phyloP scores from a whole-genome alignment of 345 rosid genomes.

The Eutrema japonicum region DNA sequence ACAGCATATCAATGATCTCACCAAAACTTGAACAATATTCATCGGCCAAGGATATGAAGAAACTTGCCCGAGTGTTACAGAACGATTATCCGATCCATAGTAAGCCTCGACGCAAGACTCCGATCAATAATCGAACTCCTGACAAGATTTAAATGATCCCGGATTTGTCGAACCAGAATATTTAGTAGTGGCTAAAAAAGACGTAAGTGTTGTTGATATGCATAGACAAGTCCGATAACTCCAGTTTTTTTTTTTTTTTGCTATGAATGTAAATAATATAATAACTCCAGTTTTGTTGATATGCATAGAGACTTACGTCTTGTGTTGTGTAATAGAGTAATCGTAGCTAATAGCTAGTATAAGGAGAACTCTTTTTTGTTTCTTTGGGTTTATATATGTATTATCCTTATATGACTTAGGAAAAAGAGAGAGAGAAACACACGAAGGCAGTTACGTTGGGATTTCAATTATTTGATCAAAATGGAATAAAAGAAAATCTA shows the following conservation, averaged over 20 bases:
- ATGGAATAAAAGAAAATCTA: background rate
- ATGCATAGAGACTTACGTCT: background rate
- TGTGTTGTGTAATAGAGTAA: constrained; percentile 21
- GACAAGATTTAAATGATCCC: background rate
- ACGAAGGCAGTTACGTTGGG: background rate
- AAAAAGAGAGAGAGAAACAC: background rate
- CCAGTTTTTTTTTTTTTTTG: too few species aligned
- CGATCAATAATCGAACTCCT: constrained; percentile 7
- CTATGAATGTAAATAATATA: too few species aligned
- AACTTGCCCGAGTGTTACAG: constrained; percentile 18
- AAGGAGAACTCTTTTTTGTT: background rate
- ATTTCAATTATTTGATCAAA: background rate
- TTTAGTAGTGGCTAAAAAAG: background rate
- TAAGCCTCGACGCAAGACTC: constrained; percentile 16
- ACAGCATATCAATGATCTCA: constrained; percentile 13
- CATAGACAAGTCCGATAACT: too few species aligned
- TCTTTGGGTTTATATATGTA: background rate
- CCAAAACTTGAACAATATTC: background rate
- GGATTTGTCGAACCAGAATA: background rate
- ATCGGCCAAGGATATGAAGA: background rate
- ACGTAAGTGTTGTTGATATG: too few species aligned
- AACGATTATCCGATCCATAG: constrained; percentile 20
- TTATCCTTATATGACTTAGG: background rate
- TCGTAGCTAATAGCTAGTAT: background rate
- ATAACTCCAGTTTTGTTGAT: constrained; percentile 10